Evolutionary conservation across 331 rosid genomes (phyloP).

Genomic region (Malus hybrid): DNA sequence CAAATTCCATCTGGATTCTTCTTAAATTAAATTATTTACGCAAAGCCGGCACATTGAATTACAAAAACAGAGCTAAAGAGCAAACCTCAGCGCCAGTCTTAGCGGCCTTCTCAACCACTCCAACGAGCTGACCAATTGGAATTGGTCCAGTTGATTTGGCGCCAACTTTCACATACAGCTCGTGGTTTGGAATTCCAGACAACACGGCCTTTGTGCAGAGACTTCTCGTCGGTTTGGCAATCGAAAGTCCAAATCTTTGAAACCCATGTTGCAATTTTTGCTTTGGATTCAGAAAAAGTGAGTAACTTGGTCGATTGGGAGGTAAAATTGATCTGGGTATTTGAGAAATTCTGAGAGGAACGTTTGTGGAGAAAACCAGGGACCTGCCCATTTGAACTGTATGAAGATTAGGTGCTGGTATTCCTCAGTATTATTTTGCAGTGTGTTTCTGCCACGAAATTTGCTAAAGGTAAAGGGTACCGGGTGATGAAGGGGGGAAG

Average conservation of each 20-base stretch:
- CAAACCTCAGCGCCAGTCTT: slow-evolving; percentile 88
- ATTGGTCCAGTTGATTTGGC: slow-evolving; percentile 64
- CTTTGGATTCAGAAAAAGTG: slow-evolving; percentile 7
- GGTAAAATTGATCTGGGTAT: slow-evolving; percentile 24
- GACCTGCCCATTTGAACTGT: slow-evolving; percentile 36
- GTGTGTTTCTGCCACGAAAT: not conserved
- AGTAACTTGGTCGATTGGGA: not conserved
- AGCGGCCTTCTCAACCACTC: slow-evolving; percentile 78
- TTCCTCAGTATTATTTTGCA: not conserved
- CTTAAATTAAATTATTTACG: not conserved
- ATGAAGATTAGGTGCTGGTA: not conserved
- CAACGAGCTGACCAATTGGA: slow-evolving; percentile 48
- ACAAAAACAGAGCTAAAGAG: not conserved
- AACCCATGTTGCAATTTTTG: slow-evolving; percentile 25
- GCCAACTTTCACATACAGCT: slow-evolving; percentile 44
- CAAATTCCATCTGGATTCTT: not conserved
- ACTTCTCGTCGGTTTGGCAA: slow-evolving; percentile 17
- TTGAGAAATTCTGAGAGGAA: slow-evolving; percentile 24
- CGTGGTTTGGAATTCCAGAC: slow-evolving; percentile 32
- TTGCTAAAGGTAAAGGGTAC: not conserved
- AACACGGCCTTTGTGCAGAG: slow-evolving; percentile 36
- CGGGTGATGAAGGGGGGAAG: not conserved
- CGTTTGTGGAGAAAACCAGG: slow-evolving; percentile 34
- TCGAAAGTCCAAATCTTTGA: slow-evolving; percentile 11
- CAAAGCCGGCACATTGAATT: not conserved